Evolutionary conservation across 805 yeast species (phyloP).

Genomic region (Kodamaea kakaduensis): DNA sequence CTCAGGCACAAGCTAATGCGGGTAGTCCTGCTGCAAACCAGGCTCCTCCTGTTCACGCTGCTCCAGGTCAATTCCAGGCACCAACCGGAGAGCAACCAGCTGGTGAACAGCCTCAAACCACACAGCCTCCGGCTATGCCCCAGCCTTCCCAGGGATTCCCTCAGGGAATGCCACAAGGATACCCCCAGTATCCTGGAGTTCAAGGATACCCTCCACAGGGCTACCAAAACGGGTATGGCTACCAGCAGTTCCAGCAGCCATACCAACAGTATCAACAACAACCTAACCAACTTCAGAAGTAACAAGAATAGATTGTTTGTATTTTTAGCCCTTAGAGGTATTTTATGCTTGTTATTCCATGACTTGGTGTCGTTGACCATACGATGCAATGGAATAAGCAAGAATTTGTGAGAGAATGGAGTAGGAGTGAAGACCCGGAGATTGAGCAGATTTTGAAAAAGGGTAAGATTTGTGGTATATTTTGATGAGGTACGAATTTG

Average conservation of each 20-base stretch:
- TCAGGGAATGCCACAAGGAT: slow-evolving; percentile 11
- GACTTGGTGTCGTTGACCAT: no score
- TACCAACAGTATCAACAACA: slow-evolving; percentile 18
- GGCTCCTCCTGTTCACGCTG: slow-evolving; percentile 4
- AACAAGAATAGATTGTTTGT: background rate
- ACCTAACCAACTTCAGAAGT: slow-evolving; percentile 1
- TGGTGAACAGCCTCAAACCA: no score
- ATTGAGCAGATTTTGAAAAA: no score
- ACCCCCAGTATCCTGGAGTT: slow-evolving; percentile 12
- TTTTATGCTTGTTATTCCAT: no score
- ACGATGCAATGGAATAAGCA: no score
- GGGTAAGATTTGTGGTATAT: no score
- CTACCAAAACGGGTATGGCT: slow-evolving; percentile 13
- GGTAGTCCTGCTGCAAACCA: no score
- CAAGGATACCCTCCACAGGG: slow-evolving; percentile 18
- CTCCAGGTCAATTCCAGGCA: no score
- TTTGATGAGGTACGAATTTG: no score
- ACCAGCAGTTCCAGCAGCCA: slow-evolving; percentile 21
- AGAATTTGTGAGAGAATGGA: no score
- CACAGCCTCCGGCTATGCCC: slow-evolving; percentile 8
- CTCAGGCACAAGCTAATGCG: slow-evolving; percentile 20
- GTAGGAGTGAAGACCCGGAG: no score
- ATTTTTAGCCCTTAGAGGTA: slow-evolving; percentile 4
- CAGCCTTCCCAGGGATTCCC: slow-evolving; percentile 13
- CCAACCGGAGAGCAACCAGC: background rate